Conservation (phyloP, 2,329 filamentous ascomycete genomes). For the Hymenoscyphus fructigenus region DNA sequence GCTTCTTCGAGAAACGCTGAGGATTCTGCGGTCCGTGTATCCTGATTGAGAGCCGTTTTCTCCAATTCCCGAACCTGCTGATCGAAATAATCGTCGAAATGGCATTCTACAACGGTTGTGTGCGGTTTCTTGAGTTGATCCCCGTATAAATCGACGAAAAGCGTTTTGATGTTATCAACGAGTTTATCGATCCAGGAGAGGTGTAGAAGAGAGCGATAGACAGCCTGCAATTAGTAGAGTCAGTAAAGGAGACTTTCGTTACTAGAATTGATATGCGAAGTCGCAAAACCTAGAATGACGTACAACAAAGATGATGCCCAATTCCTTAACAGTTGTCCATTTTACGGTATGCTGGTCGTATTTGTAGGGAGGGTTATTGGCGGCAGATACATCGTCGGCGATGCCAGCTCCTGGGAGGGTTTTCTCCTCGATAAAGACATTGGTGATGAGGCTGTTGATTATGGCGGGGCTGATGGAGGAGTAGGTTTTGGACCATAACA, state of each 20-base stretch:
- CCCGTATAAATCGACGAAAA: constrained; percentile 88
- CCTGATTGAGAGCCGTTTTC: constrained; percentile 45
- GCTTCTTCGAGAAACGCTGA: constrained; percentile 28
- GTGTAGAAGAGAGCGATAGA: constrained; percentile 93
- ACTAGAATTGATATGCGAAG: background rate
- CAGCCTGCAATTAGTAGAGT: constrained; percentile 60
- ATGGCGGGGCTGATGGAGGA: constrained; percentile 75
- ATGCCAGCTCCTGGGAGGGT: constrained; percentile 56
- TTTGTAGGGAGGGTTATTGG: constrained; percentile 72
- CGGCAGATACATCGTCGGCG: constrained; percentile 59
- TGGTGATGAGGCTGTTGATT: constrained; percentile 91
- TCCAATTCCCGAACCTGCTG: constrained; percentile 85
- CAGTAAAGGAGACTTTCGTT: background rate
- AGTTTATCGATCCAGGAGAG: constrained; percentile 97
- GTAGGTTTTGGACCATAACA: constrained; percentile 92
- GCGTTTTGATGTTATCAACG: constrained; percentile 88
- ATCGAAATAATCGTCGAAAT: constrained; percentile 92
- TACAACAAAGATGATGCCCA: constrained; percentile 94
- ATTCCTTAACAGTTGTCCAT: constrained; percentile 89
- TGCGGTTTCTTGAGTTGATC: constrained; percentile 81
- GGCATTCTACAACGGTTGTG: constrained; percentile 75
- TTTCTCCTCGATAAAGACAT: constrained; percentile 97
- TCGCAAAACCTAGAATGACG: constrained; percentile 33
- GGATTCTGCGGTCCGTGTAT: constrained; percentile 29
- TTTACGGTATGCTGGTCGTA: constrained; percentile 93